Conservation (phyloP, 441 rosid genomes). For the Metrosideros polymorpha region DNA sequence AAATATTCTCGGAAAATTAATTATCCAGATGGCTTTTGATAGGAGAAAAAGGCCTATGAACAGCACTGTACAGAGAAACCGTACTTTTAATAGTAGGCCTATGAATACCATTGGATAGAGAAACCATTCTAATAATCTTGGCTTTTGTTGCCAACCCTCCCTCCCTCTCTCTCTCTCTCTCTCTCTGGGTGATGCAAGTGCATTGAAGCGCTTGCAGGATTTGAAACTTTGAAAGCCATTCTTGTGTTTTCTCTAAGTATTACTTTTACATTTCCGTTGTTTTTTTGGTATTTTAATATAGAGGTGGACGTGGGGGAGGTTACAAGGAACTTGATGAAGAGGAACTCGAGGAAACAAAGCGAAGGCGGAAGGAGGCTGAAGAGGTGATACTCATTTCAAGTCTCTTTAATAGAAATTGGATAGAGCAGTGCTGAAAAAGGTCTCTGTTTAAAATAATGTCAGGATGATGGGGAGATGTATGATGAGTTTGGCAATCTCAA, state of each 20-base stretch:
- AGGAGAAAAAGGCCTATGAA: not conserved
- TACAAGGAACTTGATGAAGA: conserved; percentile 98
- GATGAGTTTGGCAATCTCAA: conserved; percentile 97
- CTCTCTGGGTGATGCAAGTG: not conserved
- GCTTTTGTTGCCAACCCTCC: not conserved
- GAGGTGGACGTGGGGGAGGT: conserved; percentile 99
- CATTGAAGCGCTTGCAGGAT: not conserved
- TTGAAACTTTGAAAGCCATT: not conserved
- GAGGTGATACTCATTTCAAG: conserved; percentile 36
- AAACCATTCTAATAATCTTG: not conserved
- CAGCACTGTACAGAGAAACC: not conserved
- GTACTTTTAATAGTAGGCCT: not conserved
- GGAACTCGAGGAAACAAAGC: conserved; percentile 88
- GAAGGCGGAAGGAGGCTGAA: conserved; percentile 87
- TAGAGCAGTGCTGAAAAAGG: not conserved
- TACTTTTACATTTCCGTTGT: not conserved
- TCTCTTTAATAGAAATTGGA: not conserved
- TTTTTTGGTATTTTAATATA: conserved; percentile 10
- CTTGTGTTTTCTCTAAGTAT: not conserved
- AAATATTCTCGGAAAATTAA: not conserved
- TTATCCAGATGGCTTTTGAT: not conserved
- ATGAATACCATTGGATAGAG: not conserved
- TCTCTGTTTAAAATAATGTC: conserved; percentile 3
- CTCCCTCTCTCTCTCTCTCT: not conserved
- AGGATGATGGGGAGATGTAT: conserved; percentile 98